Conservation (phyloP, 108 stramenopile genomes). For the Cyclotella cryptica region DNA sequence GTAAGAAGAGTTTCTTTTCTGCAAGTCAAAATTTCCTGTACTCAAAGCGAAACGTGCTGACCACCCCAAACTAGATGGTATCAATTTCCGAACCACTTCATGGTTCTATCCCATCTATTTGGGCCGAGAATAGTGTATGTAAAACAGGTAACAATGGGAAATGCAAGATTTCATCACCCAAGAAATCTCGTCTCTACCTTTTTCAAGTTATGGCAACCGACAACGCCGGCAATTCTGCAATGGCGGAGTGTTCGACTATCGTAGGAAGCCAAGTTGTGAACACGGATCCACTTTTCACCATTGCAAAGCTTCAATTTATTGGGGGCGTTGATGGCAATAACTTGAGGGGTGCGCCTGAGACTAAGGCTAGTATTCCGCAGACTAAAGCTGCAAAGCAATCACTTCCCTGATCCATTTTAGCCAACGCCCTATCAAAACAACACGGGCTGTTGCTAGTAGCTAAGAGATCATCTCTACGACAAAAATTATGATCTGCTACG, state of each 20-base stretch:
- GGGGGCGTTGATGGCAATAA: conserved; percentile 4
- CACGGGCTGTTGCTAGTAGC: no score
- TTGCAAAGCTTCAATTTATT: neutral
- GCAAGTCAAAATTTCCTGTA: neutral
- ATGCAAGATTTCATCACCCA: conserved; percentile 22
- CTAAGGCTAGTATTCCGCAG: no score
- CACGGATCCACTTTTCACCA: conserved; percentile 8
- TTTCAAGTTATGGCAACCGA: conserved; percentile 5
- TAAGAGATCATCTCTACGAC: no score
- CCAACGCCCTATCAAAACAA: no score
- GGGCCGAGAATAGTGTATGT: conserved; percentile 2
- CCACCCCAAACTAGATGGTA: conserved; percentile 5
- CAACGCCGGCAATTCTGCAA: conserved; percentile 2
- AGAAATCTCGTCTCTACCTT: conserved; percentile 6
- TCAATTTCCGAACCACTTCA: neutral
- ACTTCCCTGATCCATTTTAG: no score
- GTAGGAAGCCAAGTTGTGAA: conserved; percentile 6
- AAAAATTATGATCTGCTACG: no score
- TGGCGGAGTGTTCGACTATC: conserved; percentile 6
- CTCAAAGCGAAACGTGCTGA: neutral
- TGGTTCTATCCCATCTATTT: neutral
- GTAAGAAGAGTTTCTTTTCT: neutral
- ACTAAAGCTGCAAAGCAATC: no score
- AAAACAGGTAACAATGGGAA: conserved; percentile 3
- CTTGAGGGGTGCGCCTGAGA: no score